Evolutionary conservation across 139 green algal genomes (phyloP).

Genomic region (Penium margaritaceum): DNA sequence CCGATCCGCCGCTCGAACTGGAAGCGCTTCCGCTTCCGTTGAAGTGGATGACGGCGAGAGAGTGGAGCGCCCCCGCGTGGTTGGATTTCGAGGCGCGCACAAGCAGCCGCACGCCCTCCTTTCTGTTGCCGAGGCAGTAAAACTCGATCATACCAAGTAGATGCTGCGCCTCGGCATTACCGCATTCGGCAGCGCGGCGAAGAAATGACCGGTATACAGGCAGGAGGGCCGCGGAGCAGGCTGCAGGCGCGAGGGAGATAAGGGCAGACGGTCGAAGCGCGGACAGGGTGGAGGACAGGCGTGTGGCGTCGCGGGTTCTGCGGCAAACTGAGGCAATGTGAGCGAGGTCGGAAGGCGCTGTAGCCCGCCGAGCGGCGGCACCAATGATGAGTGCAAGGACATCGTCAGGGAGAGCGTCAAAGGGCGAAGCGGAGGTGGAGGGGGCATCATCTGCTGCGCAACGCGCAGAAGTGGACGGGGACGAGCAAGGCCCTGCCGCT

Average conservation of each 20-base stretch:
- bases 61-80: constrained; percentile 26
- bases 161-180: constrained; percentile 25
- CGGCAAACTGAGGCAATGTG: no score
- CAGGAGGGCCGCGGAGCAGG: constrained; percentile 2
- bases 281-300: not conserved
- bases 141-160: constrained; percentile 38
- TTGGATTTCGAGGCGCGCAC: constrained; percentile 11
- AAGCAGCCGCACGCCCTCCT: constrained; percentile 21
- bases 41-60: constrained; percentile 43
- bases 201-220: constrained; percentile 19
- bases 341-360: not conserved
- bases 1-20: no score
- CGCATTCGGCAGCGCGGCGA: not conserved
- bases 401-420: not conserved
- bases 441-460: no score
- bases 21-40: constrained; percentile 36
- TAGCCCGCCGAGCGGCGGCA: not conserved
- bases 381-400: not conserved
- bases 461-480: no score
- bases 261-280: not conserved
- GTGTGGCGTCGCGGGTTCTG: no score
- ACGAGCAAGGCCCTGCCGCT: no score
- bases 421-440: not conserved
- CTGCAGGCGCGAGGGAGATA: not conserved
- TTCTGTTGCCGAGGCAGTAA: constrained; percentile 23